Conservation (phyloP, 306 rosid genomes). For the Astragalus glycyphyllos region DNA sequence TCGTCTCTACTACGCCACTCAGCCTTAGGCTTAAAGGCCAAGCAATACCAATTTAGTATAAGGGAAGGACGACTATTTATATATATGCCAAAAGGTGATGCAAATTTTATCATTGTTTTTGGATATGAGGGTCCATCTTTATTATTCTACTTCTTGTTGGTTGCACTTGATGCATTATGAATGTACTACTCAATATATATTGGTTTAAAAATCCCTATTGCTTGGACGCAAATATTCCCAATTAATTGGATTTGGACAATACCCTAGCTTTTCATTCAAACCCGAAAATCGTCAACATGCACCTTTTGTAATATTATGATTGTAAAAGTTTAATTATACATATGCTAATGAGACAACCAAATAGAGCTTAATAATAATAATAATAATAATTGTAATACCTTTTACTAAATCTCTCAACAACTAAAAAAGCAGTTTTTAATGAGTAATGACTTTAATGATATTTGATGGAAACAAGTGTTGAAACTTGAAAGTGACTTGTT, state of each 20-base stretch:
- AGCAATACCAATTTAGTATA: slow-evolving; percentile 46
- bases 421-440: slow-evolving; percentile 16
- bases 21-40: slow-evolving; percentile 54
- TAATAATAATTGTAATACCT: slow-evolving; percentile 34
- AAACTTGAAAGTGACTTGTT: background rate
- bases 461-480: background rate
- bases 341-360: slow-evolving; percentile 23
- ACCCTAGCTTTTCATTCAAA: background rate
- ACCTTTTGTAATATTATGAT: background rate
- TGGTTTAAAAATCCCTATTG: slow-evolving; percentile 24
- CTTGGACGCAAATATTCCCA: slow-evolving; percentile 16
- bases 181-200: slow-evolving; percentile 22
- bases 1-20: slow-evolving; percentile 35
- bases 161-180: slow-evolving; percentile 30
- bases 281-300: background rate
- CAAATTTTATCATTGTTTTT: slow-evolving; percentile 5
- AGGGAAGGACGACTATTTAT: slow-evolving; percentile 5
- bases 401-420: slow-evolving; percentile 30
- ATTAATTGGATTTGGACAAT: background rate
- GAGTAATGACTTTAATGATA: slow-evolving; percentile 7
- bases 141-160: slow-evolving; percentile 11
- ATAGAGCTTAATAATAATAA: too few relatives aligned
- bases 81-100: slow-evolving; percentile 3
- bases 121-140: slow-evolving; percentile 33
- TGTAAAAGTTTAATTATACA: slow-evolving; percentile 11